Base-by-base conservation (phyloP, 148 eudicot genomes). In the Pouteria glomerata region DNA sequence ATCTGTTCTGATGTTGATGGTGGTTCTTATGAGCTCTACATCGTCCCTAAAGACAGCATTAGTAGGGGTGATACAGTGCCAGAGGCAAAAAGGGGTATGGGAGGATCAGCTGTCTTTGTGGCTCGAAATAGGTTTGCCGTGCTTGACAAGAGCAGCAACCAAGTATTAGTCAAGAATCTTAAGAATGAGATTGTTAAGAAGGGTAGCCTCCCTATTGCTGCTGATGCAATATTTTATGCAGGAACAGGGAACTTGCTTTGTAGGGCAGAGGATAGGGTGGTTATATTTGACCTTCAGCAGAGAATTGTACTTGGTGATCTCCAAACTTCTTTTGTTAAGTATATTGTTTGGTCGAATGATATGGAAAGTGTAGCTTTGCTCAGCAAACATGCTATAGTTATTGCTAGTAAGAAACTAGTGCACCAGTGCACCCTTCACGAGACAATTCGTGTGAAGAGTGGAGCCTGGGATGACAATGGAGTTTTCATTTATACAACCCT, bases 381-480 rank as follows among this genome's bases (percentile, higher is more conserved):
- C 63, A 87, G 98, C 86, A 93, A 93, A 69, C 98, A 93, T 78
- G 86, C 97, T 0, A 87, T 93, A 34, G 84, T 91, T 39, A 87
- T 91, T 63, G 97, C 98, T 77, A 90, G 81, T 74, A 93, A 89
- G 74, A 90, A 77, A 71, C 98, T 93, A 37, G 95, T 83, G 76
- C 98, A 93, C 68, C 89, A 91, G 18, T 93, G 98, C 87, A 93
- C 97, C 39, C 97, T 93, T 80, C 98, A 93, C 34, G 98, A 93
- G 77, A 93, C 98, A 33, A 93, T 93, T 70, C 94, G 98, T 72
- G 97, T 93, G 51, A 93, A 93, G 83, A 93, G 98, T 76, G 98
- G 98, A 76, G 92, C 88, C 23, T 93, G 98, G 98, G 95, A 93
- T 68, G 98, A 93, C 66, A 89, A 87, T 60, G 97, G 97, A 35